These are phyloP conservation scores for Cladosporium halotolerans DNA, from an alignment of 2,329 filamentous ascomycete genomes.

Conservation along the genomic window DNA sequence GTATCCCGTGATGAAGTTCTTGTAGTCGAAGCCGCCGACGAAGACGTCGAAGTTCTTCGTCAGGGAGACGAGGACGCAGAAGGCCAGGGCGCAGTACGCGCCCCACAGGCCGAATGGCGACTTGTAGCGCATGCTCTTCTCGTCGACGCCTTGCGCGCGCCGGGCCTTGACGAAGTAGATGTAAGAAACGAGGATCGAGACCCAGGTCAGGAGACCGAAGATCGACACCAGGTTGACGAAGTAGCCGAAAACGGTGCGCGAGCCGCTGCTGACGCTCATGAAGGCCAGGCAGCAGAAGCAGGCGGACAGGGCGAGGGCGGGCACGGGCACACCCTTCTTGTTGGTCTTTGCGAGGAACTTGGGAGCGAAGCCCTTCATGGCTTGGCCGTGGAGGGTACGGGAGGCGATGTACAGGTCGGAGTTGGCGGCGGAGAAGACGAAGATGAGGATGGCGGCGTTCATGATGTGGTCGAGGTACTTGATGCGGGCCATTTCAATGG, in stretches of 20 bases:
- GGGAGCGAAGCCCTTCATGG: conserved; percentile 65
- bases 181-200: conserved; percentile 44
- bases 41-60: conserved; percentile 82
- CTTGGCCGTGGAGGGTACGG: conserved; percentile 62
- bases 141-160: conserved; percentile 40
- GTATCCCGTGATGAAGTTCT: conserved; percentile 56
- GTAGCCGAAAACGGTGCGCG: conserved; percentile 41
- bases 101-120: conserved; percentile 68
- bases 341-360: conserved; percentile 66
- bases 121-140: conserved; percentile 44
- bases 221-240: conserved; percentile 41
- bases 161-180: conserved; percentile 44
- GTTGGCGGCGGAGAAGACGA: conserved; percentile 72
- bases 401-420: conserved; percentile 71
- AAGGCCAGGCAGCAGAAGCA: conserved; percentile 53
- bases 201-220: conserved; percentile 42
- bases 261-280: conserved; percentile 40
- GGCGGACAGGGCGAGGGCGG: conserved; percentile 56
- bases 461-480: conserved; percentile 58
- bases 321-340: conserved; percentile 63
- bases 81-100: conserved; percentile 59
- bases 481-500: conserved; percentile 60
- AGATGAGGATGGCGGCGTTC: conserved; percentile 68
- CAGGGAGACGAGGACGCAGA: conserved; percentile 67
- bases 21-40: conserved; percentile 60